phyloP scores from a whole-genome alignment of 2,329 filamentous ascomycete genomes.

The Xylariaceae sp. region DNA sequence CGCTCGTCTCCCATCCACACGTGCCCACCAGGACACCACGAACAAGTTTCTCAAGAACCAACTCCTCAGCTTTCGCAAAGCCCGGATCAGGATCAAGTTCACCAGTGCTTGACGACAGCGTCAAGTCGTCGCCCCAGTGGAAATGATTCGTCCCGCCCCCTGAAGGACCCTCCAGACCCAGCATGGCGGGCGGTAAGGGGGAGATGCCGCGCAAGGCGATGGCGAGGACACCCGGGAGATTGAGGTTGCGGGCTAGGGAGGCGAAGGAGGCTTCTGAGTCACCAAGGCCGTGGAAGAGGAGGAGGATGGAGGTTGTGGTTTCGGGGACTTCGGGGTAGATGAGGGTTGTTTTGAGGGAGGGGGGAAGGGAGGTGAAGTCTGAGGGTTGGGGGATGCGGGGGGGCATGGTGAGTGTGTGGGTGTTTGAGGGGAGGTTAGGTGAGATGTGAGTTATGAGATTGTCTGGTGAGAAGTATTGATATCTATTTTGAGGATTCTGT shows the following conservation, averaged over 20 bases:
- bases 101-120: constrained; percentile 45
- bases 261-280: constrained; percentile 67
- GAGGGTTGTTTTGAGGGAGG: constrained; percentile 40
- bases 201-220: constrained; percentile 68
- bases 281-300: constrained; percentile 81
- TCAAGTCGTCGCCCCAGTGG: constrained; percentile 65
- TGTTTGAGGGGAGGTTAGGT: neutral
- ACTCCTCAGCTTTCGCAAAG: constrained; percentile 44
- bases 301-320: constrained; percentile 65
- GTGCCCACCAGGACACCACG: constrained; percentile 45
- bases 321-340: constrained; percentile 51
- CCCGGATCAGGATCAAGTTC: constrained; percentile 58
- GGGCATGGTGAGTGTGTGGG: constrained; percentile 36
- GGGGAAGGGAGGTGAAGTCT: constrained; percentile 44
- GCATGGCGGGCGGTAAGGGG: constrained; percentile 62
- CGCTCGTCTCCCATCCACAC: constrained; percentile 55
- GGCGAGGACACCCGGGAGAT: constrained; percentile 70
- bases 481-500: too few species aligned
- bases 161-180: constrained; percentile 37
- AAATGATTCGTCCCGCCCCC: constrained; percentile 35
- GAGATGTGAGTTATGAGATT: too few species aligned
- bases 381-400: constrained; percentile 44
- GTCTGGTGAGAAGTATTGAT: too few species aligned
- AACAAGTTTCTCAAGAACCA: constrained; percentile 49
- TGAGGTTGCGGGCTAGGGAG: constrained; percentile 60